Evolutionary conservation across 805 yeast species (phyloP).

Genomic region (Barnettozyma salicaria): DNA sequence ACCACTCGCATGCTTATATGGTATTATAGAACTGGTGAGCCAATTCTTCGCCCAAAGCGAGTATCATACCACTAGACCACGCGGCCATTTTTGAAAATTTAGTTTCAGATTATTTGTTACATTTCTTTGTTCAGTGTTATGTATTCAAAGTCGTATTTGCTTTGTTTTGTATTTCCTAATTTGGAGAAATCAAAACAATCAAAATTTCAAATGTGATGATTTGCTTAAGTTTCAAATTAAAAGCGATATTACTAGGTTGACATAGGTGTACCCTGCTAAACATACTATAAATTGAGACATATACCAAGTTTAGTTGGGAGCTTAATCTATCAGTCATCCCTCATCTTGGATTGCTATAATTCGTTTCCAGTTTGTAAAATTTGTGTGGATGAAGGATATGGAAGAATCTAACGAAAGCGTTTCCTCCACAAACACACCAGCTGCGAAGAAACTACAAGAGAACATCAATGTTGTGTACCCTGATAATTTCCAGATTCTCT

Average conservation of each 20-base stretch:
- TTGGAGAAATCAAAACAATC: conserved; percentile 15
- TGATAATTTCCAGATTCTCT: conserved; percentile 13
- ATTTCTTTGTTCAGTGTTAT: conserved; percentile 7
- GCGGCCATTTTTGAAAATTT: conserved; percentile 19
- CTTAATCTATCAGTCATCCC: too few species aligned
- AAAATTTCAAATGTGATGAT: too few species aligned
- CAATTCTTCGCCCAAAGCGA: conserved; percentile 29
- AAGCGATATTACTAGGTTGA: neutral
- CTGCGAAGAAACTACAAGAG: too few species aligned
- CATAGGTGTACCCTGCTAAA: too few species aligned
- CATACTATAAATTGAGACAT: too few species aligned
- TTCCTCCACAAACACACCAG: too few species aligned
- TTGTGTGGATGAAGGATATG: too few species aligned
- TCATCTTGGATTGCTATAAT: too few species aligned
- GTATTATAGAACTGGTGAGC: conserved; percentile 11
- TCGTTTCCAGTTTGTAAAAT: too few species aligned
- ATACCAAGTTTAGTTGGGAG: too few species aligned
- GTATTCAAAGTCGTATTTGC: conserved; percentile 10
- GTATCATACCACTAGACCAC: conserved; percentile 32
- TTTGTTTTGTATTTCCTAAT: conserved; percentile 11
- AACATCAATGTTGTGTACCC: neutral
- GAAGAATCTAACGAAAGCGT: too few species aligned
- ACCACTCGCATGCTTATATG: conserved; percentile 28
- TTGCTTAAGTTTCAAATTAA: too few species aligned
- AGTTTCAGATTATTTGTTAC: neutral